Evolutionary conservation across 768 basidiomycete species (phyloP).

Genomic region (Rhizopogon vesiculosus): DNA sequence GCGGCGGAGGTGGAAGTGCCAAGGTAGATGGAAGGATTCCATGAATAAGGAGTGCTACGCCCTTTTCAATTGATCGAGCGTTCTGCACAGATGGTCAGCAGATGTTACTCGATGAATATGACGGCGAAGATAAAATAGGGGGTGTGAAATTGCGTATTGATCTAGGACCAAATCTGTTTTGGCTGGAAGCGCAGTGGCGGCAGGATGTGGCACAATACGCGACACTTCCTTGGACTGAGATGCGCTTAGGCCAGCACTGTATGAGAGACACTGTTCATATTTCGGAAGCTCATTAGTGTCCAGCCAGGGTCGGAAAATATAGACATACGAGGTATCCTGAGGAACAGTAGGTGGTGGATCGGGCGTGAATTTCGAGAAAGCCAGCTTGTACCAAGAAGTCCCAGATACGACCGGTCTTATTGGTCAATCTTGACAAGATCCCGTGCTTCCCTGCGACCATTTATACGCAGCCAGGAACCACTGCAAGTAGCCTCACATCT

Average conservation of each 20-base stretch:
- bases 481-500: too few relatives aligned
- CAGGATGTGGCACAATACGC: slow-evolving; percentile 15
- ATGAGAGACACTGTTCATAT: slow-evolving; percentile 10
- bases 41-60: slow-evolving; percentile 80
- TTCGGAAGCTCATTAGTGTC: neutral
- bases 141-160: slow-evolving; percentile 17
- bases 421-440: slow-evolving; percentile 91
- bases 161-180: slow-evolving; percentile 13
- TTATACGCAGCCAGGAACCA: too few relatives aligned
- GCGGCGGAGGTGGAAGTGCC: slow-evolving; percentile 64
- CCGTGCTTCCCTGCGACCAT: slow-evolving; percentile 74
- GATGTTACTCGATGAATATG: slow-evolving; percentile 8
- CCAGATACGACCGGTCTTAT: slow-evolving; percentile 90
- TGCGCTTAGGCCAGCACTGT: slow-evolving; percentile 9
- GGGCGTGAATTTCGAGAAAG: slow-evolving; percentile 62
- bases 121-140: slow-evolving; percentile 17
- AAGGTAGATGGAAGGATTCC: slow-evolving; percentile 75
- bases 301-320: neutral
- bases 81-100: slow-evolving; percentile 45
- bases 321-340: slow-evolving; percentile 34
- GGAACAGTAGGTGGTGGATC: slow-evolving; percentile 36
- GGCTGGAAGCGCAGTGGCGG: slow-evolving; percentile 7
- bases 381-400: slow-evolving; percentile 88
- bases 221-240: slow-evolving; percentile 24
- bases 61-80: slow-evolving; percentile 64